These are phyloP conservation scores for Trichoderma hamatum DNA, from an alignment of 2,329 filamentous ascomycete genomes.

Conservation along the genomic window DNA sequence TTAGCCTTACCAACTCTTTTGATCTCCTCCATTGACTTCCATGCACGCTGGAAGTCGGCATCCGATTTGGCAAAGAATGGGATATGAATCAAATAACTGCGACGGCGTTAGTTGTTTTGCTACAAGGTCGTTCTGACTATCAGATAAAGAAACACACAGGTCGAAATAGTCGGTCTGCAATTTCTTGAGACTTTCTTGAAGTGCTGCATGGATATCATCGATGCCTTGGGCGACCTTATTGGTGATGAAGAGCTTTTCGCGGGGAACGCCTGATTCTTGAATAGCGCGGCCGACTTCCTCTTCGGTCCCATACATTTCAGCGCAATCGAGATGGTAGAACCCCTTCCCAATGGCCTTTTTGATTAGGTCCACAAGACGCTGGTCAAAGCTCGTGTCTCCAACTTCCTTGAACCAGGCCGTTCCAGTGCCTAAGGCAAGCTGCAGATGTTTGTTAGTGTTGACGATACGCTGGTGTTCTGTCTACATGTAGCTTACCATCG, in stretches of 20 bases:
- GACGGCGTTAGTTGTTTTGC: not conserved
- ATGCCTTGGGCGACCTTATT: not conserved
- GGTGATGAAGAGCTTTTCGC: not conserved
- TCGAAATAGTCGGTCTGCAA: not conserved
- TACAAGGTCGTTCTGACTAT: not conserved
- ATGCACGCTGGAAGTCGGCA: not conserved
- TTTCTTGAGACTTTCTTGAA: not conserved
- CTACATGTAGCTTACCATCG: not conserved
- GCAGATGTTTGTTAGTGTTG: not conserved
- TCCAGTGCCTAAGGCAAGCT: not conserved
- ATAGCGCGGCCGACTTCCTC: not conserved
- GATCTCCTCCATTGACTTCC: not conserved
- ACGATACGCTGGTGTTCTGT: not conserved
- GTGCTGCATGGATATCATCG: not conserved
- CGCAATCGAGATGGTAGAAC: not conserved
- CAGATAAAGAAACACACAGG: not conserved
- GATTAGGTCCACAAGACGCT: not conserved
- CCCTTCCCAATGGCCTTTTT: not conserved
- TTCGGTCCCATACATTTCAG: not conserved
- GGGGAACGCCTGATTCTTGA: not conserved
- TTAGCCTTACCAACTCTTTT: not conserved
- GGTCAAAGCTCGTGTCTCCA: not conserved
- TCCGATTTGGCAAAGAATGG: not conserved
- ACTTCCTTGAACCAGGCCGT: not conserved
- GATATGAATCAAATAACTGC: not conserved